Evolutionary conservation across 768 basidiomycete genomes (phyloP).

Genomic region (Termitomyces sp.): DNA sequence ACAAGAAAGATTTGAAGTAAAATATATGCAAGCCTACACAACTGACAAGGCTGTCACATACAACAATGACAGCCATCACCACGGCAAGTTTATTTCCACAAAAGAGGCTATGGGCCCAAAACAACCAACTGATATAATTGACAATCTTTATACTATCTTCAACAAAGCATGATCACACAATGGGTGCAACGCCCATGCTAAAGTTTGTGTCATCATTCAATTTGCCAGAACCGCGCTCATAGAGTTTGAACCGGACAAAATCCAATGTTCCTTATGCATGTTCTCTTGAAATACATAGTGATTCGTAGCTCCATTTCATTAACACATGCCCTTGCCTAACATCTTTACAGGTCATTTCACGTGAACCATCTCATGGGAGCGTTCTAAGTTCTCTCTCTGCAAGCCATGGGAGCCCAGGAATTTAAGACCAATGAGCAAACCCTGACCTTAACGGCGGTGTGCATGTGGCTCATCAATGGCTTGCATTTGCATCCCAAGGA

Average conservation of each 20-base stretch:
- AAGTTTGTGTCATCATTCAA: not conserved
- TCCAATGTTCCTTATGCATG: not conserved
- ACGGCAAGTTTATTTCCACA: constrained; percentile 5
- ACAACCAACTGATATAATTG: not conserved
- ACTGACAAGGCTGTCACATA: constrained; percentile 13
- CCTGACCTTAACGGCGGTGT: not conserved
- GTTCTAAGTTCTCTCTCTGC: not conserved
- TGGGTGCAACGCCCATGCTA: not conserved
- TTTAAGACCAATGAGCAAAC: not conserved
- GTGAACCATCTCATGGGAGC: not conserved
- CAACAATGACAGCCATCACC: constrained; percentile 3
- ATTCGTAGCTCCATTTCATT: not conserved
- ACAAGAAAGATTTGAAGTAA: not conserved
- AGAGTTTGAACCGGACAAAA: not conserved
- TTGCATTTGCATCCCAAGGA: not conserved
- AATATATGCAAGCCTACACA: constrained; percentile 13
- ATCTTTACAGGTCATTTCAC: not conserved
- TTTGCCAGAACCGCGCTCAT: not conserved
- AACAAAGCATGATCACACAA: not conserved
- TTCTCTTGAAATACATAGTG: not conserved
- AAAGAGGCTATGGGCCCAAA: constrained; percentile 8
- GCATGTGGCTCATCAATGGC: not conserved
- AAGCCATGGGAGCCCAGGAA: not conserved
- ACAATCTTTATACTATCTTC: constrained; percentile 4
- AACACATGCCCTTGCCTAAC: not conserved